Percentiles rank a stretch among this genome's conserved stretches.
Evolutionary conservation across 805 yeast species (phyloP).

Genomic region (Yarrowia porcina): DNA sequence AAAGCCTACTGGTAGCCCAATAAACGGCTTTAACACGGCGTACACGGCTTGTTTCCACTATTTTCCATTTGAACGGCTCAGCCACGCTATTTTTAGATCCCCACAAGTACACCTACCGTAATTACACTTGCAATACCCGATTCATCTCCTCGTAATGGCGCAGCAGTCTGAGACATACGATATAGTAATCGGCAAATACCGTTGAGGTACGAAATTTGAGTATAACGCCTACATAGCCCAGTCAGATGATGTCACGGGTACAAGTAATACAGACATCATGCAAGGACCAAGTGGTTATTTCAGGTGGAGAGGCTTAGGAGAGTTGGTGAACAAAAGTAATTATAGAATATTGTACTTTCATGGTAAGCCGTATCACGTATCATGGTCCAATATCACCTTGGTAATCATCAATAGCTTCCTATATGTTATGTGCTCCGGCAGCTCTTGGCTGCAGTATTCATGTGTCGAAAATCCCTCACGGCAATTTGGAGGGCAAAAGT

Average conservation of each 20-base stretch:
- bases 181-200: background rate
- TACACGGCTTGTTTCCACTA: background rate
- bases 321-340: no score
- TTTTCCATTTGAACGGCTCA: background rate
- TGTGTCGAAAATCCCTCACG: constrained; percentile 1
- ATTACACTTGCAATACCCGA: no score
- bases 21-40: background rate
- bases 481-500: background rate
- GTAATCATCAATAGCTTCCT: no score
- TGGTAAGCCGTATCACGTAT: no score
- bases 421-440: background rate
- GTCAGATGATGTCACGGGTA: background rate
- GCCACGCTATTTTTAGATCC: background rate
- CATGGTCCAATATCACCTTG: no score
- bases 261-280: no score
- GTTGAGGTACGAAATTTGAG: no score
- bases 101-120: no score
- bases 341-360: no score
- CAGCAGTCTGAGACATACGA: constrained; percentile 13
- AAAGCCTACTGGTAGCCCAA: background rate
- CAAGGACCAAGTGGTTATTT: no score
- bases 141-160: background rate
- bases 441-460: constrained; percentile 1
- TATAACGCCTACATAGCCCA: background rate
- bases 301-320: no score